A percentile compares a stretch with the other conserved stretches of the same genome.
Evolutionary conservation across 305 asterid species (phyloP).

Genomic region (Fraxinus velutina): DNA sequence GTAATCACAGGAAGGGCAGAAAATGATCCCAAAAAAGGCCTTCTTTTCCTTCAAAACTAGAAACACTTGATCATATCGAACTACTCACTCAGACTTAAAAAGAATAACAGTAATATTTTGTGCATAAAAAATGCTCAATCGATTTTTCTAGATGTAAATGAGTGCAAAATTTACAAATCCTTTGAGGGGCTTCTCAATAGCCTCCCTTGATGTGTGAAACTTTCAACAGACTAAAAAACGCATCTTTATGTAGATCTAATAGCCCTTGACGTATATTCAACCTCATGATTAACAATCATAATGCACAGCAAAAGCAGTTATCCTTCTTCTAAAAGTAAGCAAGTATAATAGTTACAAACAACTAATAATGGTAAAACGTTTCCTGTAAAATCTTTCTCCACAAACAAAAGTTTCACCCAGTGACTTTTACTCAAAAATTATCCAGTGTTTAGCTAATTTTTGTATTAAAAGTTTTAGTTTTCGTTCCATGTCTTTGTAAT

Average conservation of each 20-base stretch:
- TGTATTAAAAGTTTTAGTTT: not conserved
- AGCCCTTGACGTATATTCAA: not conserved
- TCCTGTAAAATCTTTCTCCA: not conserved
- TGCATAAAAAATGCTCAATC: not conserved
- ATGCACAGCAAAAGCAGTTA: not conserved
- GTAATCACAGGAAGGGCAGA: not conserved
- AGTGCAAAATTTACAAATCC: not conserved
- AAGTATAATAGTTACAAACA: not conserved
- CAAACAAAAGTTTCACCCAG: not conserved
- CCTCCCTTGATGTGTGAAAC: not conserved
- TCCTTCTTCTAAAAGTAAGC: not conserved
- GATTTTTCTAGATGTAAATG: not conserved
- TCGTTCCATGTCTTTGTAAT: not conserved
- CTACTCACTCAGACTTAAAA: not conserved
- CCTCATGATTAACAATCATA: not conserved
- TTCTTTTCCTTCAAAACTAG: not conserved
- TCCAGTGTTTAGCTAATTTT: not conserved
- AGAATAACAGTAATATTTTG: not conserved
- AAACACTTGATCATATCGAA: not conserved
- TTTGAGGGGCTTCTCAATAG: not conserved
- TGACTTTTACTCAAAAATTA: not conserved
- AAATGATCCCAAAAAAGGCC: not conserved
- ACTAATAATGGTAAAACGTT: not conserved
- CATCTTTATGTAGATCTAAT: not conserved
- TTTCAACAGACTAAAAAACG: not conserved